Base-by-base conservation (phyloP, 257 asterid genomes). In the Gentiana dahurica region DNA sequence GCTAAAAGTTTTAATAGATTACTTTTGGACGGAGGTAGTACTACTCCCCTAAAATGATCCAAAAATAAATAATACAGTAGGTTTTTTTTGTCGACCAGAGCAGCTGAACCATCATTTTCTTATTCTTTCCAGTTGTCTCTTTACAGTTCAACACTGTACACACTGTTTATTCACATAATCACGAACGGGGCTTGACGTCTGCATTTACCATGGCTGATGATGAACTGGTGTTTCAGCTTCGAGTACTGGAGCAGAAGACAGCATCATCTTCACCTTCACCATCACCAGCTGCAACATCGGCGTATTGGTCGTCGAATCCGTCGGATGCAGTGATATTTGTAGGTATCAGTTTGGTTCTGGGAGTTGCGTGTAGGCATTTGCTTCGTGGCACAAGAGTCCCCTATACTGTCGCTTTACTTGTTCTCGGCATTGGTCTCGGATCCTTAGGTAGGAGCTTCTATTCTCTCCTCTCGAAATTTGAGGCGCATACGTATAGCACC, bases 361-460 rank as follows among this genome's bases (percentile, higher is more conserved):
- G 98, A 54, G 83, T 91, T 11, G 95, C 85, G 0, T 70, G 80
- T 39, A 79, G 98, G 50, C 97, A 87, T 70, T 63, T 73, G 54
- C 87, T 91, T 61, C 74, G 90, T 71, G 98, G 97, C 37, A 85
- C 97, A 57, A 85, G 96, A 46, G 98, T 91, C 55, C 98, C 98
- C 39, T 91, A 91, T 69, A 87, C 98, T 6, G 90, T 91, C 11
- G 94, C 93, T 37, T 57, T 91, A 64, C 98, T 91, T 24, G 58
- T 91, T 70, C 72, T 91, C 50, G 98, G 98, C 61, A 68, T 83
- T 69, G 88, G 93, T 59, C 77, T 91, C 9, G 98, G 98, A 47
- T 78, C 88, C 68, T 58, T 87, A 75, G 98, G 98, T 89, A n/a
- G 53, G 47, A 34, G 24, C 13, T 49, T 49, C 33, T 49, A 2